Conservation (phyloP, 139 green algal genomes). For the Asterochloris sp. region DNA sequence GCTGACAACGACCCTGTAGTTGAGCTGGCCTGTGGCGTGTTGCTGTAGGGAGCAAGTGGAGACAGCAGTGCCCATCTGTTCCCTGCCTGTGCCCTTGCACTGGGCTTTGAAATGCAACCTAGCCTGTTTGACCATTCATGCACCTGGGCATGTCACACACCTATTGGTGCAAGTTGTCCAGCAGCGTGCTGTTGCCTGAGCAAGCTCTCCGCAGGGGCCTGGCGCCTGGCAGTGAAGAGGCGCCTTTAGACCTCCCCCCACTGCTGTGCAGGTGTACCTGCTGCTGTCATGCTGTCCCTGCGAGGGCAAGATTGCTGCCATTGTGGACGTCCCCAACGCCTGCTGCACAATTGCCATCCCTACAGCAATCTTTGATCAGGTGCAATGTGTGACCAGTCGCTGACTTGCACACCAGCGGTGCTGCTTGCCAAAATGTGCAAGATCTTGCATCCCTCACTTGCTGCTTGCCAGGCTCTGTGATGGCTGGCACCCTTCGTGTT, state of each 20-base stretch:
- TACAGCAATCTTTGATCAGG: slow-evolving; percentile 66
- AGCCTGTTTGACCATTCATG: too few relatives aligned
- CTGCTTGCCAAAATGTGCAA: neutral
- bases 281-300: slow-evolving; percentile 77
- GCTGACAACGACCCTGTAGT: neutral
- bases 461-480: neutral
- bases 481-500: neutral
- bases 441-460: neutral
- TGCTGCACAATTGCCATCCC: slow-evolving; percentile 49
- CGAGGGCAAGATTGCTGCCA: slow-evolving; percentile 61
- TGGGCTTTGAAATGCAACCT: too few relatives aligned
- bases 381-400: neutral
- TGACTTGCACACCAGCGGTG: neutral
- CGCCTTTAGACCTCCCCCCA: neutral
- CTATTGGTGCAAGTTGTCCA: neutral
- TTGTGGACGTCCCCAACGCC: slow-evolving; percentile 75
- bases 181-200: neutral
- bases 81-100: neutral
- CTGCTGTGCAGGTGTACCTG: slow-evolving; percentile 62
- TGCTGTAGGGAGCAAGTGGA: neutral
- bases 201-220: too few relatives aligned
- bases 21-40: neutral
- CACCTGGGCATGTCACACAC: too few relatives aligned
- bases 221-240: neutral
- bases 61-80: neutral